phyloP scores from a whole-genome alignment of 495 filamentous ascomycete genomes.

The Hypoxylon cercidicola region DNA sequence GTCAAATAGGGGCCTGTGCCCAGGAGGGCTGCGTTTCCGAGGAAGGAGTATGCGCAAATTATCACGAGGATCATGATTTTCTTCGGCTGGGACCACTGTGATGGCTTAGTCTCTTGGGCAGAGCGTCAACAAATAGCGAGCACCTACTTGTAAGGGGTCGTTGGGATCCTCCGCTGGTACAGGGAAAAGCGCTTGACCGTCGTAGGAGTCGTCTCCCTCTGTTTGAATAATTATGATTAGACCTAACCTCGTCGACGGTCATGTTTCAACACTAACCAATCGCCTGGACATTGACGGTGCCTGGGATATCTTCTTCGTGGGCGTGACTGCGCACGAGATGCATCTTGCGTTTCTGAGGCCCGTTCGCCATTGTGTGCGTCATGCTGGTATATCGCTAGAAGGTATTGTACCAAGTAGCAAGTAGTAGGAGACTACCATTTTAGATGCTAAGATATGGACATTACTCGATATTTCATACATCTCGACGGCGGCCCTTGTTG shows the following conservation, averaged over 20 bases:
- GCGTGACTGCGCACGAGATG: constrained; percentile 59
- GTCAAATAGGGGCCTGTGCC: constrained; percentile 67
- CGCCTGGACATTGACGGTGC: constrained; percentile 65
- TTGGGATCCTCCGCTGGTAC: constrained; percentile 69
- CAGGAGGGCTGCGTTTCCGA: constrained; percentile 64
- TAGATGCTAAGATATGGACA: background rate
- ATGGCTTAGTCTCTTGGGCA: constrained; percentile 11
- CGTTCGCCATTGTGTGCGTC: constrained; percentile 6
- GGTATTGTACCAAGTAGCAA: background rate
- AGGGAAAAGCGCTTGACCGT: constrained; percentile 68
- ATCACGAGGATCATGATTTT: constrained; percentile 66
- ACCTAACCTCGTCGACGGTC: background rate
- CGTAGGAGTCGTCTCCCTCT: constrained; percentile 68
- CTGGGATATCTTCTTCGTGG: constrained; percentile 66
- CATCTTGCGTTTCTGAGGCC: constrained; percentile 5
- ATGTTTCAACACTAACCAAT: constrained; percentile 29
- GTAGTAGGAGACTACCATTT: no score
- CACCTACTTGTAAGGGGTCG: constrained; percentile 62
- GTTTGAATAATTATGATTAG: constrained; percentile 2
- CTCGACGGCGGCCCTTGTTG: background rate
- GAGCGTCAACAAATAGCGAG: background rate
- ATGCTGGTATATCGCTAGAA: constrained; percentile 1
- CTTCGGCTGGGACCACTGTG: constrained; percentile 64
- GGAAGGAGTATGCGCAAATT: constrained; percentile 65
- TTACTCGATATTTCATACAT: background rate